These are phyloP conservation scores for Tolypocladium ophioglossoides DNA, from an alignment of 2,329 filamentous ascomycete species.

Conservation along the genomic window DNA sequence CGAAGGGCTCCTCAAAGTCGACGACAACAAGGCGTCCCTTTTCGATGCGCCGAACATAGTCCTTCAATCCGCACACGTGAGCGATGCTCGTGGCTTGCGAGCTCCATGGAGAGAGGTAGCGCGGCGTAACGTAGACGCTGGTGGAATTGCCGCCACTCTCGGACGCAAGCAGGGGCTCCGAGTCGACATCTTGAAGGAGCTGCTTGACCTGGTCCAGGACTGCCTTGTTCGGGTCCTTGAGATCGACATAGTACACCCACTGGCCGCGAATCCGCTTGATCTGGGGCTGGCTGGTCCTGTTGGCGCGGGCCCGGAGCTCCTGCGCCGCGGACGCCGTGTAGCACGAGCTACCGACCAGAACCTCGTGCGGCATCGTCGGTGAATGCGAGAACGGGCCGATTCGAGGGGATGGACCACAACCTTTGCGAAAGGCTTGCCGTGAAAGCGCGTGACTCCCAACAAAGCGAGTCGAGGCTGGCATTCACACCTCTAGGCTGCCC, in stretches of 20 bases:
- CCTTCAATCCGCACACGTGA: constrained; percentile 74
- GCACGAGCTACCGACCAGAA: constrained; percentile 34
- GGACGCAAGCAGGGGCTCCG: constrained; percentile 13
- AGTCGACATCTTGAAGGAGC: constrained; percentile 31
- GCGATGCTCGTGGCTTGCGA: constrained; percentile 92
- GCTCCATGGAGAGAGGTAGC: constrained; percentile 93
- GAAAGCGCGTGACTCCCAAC: background rate
- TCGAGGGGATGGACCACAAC: background rate
- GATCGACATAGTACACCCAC: constrained; percentile 59
- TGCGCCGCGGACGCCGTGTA: constrained; percentile 34
- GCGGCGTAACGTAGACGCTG: constrained; percentile 65
- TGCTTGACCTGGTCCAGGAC: constrained; percentile 35
- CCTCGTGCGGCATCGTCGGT: constrained; percentile 22
- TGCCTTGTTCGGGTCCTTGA: constrained; percentile 33
- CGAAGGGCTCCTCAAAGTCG: constrained; percentile 39
- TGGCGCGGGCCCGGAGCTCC: constrained; percentile 33
- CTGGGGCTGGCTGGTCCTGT: constrained; percentile 29
- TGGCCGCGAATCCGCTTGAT: constrained; percentile 39
- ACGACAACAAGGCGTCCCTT: constrained; percentile 70
- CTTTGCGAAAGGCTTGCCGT: background rate
- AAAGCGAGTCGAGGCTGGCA: background rate
- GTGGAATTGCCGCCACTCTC: constrained; percentile 33
- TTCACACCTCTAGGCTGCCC: constrained; percentile 2
- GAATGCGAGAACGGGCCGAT: background rate
- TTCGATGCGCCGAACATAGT: constrained; percentile 67